These are phyloP conservation scores for Cercospora brassicicola DNA, from an alignment of 2,329 filamentous ascomycete genomes.

Conservation along the genomic window DNA sequence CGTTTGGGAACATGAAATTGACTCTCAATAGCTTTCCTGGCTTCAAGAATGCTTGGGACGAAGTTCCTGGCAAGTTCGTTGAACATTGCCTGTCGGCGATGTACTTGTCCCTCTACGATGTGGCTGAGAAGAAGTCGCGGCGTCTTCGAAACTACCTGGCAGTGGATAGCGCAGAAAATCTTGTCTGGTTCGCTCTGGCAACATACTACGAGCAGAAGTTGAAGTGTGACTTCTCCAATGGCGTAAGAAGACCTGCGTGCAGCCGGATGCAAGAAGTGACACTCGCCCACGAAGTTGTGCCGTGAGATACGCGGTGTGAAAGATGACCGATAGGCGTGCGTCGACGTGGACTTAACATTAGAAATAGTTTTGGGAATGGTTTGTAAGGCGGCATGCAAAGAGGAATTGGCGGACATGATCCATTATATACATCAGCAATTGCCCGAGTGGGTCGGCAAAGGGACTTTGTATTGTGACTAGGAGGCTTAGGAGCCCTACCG, in stretches of 20 bases:
- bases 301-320: too few relatives aligned
- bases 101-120: not conserved
- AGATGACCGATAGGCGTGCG: not conserved
- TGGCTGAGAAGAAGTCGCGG: not conserved
- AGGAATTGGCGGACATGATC: not conserved
- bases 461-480: not conserved
- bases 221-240: too few relatives aligned
- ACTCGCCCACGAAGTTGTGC: too few relatives aligned
- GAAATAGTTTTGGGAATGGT: not conserved
- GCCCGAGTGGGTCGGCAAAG: not conserved
- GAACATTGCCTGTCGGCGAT: not conserved
- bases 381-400: not conserved
- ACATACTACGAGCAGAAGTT: not conserved
- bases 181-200: not conserved
- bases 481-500: not conserved
- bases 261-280: too few relatives aligned
- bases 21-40: too few relatives aligned
- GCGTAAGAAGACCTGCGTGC: too few relatives aligned
- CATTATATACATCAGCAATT: not conserved
- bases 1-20: too few relatives aligned
- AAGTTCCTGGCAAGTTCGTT: too few relatives aligned
- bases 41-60: too few relatives aligned
- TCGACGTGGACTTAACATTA: not conserved
- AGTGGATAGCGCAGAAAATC: too few relatives aligned
- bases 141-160: too few relatives aligned